A percentile compares a stretch with the other conserved stretches of the same genome.
Evolutionary conservation across 176 grass and related monocot species (phyloP).

Genomic region (Urochloa ruziziensis): DNA sequence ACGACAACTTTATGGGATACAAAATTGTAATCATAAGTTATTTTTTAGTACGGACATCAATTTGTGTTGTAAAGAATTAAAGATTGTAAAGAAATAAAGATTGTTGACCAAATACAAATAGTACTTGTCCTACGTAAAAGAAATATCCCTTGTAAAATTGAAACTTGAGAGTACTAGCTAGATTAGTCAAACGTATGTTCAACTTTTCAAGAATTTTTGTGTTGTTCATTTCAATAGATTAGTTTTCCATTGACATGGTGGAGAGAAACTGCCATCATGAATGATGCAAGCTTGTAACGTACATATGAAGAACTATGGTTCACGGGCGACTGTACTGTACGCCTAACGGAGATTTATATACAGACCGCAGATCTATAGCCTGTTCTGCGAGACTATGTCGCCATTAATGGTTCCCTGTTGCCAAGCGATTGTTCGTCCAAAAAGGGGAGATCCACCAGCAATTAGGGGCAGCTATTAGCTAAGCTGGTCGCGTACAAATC

Average conservation of each 20-base stretch:
- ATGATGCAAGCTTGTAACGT: not conserved
- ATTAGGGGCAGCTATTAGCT: slow-evolving; percentile 8
- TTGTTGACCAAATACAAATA: too few species aligned
- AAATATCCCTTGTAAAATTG: not conserved
- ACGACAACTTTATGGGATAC: too few species aligned
- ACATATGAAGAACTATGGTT: not conserved
- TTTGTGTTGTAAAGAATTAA: not conserved
- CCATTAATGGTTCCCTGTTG: slow-evolving; percentile 31
- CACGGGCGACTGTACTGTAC: slow-evolving; percentile 13
- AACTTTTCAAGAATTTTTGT: not conserved
- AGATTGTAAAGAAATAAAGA: not conserved
- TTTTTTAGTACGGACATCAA: not conserved
- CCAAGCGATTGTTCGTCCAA: slow-evolving; percentile 17
- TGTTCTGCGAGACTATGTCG: slow-evolving; percentile 13
- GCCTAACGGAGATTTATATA: not conserved
- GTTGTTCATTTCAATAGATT: not conserved
- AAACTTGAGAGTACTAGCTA: not conserved
- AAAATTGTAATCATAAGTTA: too few species aligned
- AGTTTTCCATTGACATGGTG: not conserved
- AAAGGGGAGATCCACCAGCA: slow-evolving; percentile 1
- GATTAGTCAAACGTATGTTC: not conserved
- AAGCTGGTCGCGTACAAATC: not conserved
- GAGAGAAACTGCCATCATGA: not conserved
- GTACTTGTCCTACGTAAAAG: not conserved
- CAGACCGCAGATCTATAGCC: slow-evolving; percentile 18